Evolutionary conservation across 441 rosid species (phyloP).

Genomic region (Corymbia calophylla): DNA sequence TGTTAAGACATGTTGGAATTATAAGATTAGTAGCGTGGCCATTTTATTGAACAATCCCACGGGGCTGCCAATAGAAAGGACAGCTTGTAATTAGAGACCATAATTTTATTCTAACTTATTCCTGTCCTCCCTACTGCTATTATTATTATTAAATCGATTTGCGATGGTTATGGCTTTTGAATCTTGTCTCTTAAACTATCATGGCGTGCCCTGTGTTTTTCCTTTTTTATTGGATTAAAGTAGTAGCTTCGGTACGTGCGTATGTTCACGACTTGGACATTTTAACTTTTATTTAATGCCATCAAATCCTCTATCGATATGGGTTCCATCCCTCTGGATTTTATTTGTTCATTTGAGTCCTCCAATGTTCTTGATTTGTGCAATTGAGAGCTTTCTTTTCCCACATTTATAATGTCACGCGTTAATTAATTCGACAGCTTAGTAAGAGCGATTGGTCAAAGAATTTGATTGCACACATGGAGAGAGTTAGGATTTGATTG

Average conservation of each 20-base stretch:
- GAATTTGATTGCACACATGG: background rate
- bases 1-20: background rate
- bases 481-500: background rate
- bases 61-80: background rate
- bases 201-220: background rate
- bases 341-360: background rate
- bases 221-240: background rate
- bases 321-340: background rate
- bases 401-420: background rate
- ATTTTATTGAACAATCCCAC: background rate
- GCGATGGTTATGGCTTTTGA: background rate
- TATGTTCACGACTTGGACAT: background rate
- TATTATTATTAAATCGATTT: background rate
- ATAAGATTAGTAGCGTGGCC: background rate
- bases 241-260: background rate
- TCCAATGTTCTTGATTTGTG: fast-evolving
- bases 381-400: background rate
- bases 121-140: background rate
- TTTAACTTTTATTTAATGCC: background rate
- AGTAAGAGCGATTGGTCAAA: background rate
- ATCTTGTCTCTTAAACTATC: background rate
- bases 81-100: background rate
- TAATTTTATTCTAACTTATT: background rate
- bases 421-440: background rate
- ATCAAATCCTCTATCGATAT: background rate